A percentile compares a stretch with the other conserved stretches of the same genome.
phyloP scores from a whole-genome alignment of 2,329 filamentous ascomycete species.

The Diaporthe sp. region DNA sequence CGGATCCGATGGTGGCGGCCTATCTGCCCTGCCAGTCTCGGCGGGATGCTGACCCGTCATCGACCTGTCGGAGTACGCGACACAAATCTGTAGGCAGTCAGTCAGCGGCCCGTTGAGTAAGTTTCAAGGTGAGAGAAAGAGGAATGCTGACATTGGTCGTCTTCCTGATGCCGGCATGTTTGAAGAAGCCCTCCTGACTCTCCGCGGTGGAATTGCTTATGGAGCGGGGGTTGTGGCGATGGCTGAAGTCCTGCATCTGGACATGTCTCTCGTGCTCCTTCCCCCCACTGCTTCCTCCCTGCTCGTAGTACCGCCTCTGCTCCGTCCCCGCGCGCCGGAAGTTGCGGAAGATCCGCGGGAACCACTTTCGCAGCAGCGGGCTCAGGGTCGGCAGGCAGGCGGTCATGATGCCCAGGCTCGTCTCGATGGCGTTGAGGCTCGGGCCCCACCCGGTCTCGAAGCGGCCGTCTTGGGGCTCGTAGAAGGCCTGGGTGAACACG shows the following conservation, averaged over 20 bases:
- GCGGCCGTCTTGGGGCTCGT: neutral
- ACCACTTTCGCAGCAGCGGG: neutral
- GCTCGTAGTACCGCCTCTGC: too few relatives aligned
- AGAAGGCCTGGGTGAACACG: neutral
- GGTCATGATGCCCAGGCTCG: neutral
- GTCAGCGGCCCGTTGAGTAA: neutral
- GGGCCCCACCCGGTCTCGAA: neutral
- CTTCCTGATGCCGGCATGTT: neutral
- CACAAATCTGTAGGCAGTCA: neutral
- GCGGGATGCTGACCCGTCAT: neutral
- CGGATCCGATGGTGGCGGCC: neutral
- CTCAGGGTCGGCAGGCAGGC: constrained; percentile 1
- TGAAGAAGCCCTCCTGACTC: neutral
- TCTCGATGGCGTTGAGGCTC: neutral
- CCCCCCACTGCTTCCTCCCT: neutral
- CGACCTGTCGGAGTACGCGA: neutral
- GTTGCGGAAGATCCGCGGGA: neutral
- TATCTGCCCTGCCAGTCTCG: neutral
- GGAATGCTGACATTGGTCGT: neutral
- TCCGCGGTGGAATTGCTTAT: neutral
- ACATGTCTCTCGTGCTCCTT: neutral
- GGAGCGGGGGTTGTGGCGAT: neutral
- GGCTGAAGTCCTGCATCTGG: neutral
- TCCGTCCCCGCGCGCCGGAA: neutral
- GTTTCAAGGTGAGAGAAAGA: neutral